A percentile compares a stretch with the other conserved stretches of the same genome.
These are phyloP conservation scores for Colletotrichum somersetense DNA, from an alignment of 2,329 filamentous ascomycete genomes.

Conservation along the genomic window DNA sequence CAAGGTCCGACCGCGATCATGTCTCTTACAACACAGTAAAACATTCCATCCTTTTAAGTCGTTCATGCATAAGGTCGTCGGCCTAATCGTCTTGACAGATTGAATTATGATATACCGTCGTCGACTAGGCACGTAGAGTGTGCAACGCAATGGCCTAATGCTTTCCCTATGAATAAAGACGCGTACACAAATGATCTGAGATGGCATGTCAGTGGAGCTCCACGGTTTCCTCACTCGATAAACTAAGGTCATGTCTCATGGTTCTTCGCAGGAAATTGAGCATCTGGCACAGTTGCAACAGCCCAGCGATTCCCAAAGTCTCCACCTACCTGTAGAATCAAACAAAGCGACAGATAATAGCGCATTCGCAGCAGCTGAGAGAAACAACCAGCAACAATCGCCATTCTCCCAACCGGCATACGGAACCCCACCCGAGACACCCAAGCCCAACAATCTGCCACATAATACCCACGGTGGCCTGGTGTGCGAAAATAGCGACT, in stretches of 20 bases:
- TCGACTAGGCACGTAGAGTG: background rate
- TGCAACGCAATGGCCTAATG: background rate
- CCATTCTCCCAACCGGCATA: background rate
- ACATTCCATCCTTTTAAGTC: background rate
- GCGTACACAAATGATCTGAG: background rate
- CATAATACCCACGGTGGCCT: background rate
- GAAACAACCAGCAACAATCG: background rate
- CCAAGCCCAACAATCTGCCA: background rate
- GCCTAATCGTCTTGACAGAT: background rate
- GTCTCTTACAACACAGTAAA: background rate
- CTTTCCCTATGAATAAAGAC: background rate
- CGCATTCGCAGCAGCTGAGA: background rate
- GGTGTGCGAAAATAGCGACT: background rate
- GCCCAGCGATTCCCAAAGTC: background rate
- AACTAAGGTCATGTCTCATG: background rate
- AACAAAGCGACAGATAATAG: background rate
- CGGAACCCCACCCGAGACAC: background rate
- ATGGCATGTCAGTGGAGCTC: background rate
- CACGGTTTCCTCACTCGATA: background rate
- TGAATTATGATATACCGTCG: background rate
- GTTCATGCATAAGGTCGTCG: background rate
- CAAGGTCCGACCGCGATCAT: background rate
- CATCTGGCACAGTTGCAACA: background rate
- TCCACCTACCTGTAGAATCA: background rate
- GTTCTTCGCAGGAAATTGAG: background rate